These are phyloP conservation scores for Neofusicoccum umdonicola DNA, from an alignment of 2,329 filamentous ascomycete genomes.

Conservation along the genomic window DNA sequence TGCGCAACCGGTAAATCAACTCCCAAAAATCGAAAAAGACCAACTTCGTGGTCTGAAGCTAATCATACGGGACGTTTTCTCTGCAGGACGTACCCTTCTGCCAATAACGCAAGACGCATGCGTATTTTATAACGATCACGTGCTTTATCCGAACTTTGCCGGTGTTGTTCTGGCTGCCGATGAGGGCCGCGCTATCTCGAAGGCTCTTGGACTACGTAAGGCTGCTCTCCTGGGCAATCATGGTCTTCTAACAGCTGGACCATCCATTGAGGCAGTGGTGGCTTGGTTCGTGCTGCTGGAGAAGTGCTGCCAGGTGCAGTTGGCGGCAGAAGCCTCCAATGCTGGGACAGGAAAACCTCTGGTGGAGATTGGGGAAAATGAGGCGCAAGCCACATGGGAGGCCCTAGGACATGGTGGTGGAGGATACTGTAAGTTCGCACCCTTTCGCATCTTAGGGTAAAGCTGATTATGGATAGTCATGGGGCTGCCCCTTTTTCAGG, in stretches of 20 bases:
- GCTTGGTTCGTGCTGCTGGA: constrained; percentile 56
- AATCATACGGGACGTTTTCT: too few relatives aligned
- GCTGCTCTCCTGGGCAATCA: constrained; percentile 55
- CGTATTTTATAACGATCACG: constrained; percentile 55
- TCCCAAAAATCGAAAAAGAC: too few relatives aligned
- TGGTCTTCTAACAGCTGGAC: constrained; percentile 51
- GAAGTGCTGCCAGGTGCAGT: constrained; percentile 53
- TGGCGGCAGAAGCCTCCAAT: constrained; percentile 55
- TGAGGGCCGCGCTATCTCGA: constrained; percentile 53
- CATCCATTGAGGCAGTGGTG: constrained; percentile 50
- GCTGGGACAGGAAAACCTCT: constrained; percentile 62
- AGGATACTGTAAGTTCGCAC: not conserved
- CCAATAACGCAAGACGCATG: constrained; percentile 60
- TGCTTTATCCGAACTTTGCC: constrained; percentile 53
- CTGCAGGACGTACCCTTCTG: constrained; percentile 48
- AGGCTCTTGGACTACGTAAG: constrained; percentile 48
- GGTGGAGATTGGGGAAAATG: constrained; percentile 65
- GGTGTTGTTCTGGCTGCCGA: constrained; percentile 53
- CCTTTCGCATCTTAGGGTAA: not conserved
- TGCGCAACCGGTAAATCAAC: constrained; percentile 51
- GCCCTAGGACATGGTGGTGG: not conserved
- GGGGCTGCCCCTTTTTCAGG: constrained; percentile 2
- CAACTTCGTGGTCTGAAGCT: too few relatives aligned
- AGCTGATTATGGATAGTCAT: not conserved
- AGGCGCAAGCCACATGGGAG: constrained; percentile 63